phyloP scores from a whole-genome alignment of 2,329 filamentous ascomycete species.

The Arthrinium phaeospermum region DNA sequence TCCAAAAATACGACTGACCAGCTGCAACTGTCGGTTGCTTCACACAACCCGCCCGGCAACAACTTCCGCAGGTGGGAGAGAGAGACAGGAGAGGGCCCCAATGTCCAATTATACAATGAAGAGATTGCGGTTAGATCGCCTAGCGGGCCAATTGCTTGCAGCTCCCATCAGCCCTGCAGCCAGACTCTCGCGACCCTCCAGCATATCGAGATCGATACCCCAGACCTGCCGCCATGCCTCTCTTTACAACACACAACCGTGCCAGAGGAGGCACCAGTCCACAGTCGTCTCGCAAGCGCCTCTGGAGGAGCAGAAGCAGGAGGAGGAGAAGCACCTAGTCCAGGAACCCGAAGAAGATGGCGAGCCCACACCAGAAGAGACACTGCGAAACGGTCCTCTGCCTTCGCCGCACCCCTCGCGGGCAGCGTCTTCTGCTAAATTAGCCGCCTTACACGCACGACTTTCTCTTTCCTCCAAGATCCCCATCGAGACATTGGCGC shows the following conservation, averaged over 20 bases:
- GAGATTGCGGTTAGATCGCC: slow-evolving; percentile 65
- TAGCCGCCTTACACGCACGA: slow-evolving; percentile 89
- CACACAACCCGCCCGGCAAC: slow-evolving; percentile 12
- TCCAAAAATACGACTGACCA: slow-evolving; percentile 13
- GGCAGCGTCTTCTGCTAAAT: slow-evolving; percentile 79
- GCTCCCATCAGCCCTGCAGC: slow-evolving; percentile 51
- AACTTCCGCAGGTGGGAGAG: slow-evolving; percentile 24
- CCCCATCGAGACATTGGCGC: slow-evolving; percentile 83
- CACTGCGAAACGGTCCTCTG: slow-evolving; percentile 44
- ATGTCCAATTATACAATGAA: slow-evolving; percentile 52
- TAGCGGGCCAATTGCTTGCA: slow-evolving; percentile 64
- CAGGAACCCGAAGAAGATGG: slow-evolving; percentile 21
- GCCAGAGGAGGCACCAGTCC: slow-evolving; percentile 35
- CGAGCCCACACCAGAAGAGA: slow-evolving; percentile 10
- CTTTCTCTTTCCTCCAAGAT: slow-evolving; percentile 81
- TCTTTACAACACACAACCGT: slow-evolving; percentile 21
- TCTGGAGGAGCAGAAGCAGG: slow-evolving; percentile 26
- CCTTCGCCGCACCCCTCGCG: slow-evolving; percentile 75
- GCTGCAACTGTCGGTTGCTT: slow-evolving; percentile 14
- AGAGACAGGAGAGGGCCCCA: slow-evolving; percentile 4
- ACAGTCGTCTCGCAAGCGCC: slow-evolving; percentile 28
- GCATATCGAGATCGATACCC: slow-evolving; percentile 22
- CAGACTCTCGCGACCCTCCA: slow-evolving; percentile 22
- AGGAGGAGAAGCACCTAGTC: neutral
- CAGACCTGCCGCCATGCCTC: slow-evolving; percentile 23